phyloP scores from a whole-genome alignment of 176 grass and related monocot species.

The Paspalum notatum region DNA sequence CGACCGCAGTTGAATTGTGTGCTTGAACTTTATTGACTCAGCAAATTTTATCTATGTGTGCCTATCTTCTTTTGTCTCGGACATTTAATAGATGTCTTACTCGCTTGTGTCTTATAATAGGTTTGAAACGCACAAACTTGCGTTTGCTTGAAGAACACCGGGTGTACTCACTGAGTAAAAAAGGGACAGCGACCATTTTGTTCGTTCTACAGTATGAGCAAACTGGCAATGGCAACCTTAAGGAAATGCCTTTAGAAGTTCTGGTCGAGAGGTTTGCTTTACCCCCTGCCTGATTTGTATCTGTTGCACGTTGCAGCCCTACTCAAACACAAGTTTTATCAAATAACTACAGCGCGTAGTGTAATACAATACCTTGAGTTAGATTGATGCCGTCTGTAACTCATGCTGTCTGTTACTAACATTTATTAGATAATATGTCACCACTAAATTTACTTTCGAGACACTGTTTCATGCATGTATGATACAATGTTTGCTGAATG shows the following conservation, averaged over 20 bases:
- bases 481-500: background rate
- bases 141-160: conserved; percentile 47
- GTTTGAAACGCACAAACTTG: conserved; percentile 38
- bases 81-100: background rate
- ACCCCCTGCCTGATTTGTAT: background rate
- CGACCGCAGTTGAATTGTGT: background rate
- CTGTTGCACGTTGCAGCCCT: background rate
- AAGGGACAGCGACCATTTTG: conserved; percentile 50
- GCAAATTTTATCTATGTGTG: conserved; percentile 8
- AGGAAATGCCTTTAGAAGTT: conserved; percentile 48
- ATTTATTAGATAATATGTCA: background rate
- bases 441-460: background rate
- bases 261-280: conserved; percentile 58
- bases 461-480: background rate
- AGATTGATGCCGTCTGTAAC: conserved; percentile 1
- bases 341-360: background rate
- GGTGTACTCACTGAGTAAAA: conserved; percentile 57
- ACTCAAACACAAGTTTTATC: conserved; percentile 21
- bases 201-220: conserved; percentile 51
- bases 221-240: conserved; percentile 18
- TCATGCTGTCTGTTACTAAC: background rate
- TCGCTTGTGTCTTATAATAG: conserved; percentile 34
- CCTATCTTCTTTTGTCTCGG: conserved; percentile 1
- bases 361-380: conserved; percentile 1
- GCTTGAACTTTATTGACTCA: conserved; percentile 26